Conservation (phyloP, 1,139 yeast genomes). For the Suhomyces choctaworum region DNA sequence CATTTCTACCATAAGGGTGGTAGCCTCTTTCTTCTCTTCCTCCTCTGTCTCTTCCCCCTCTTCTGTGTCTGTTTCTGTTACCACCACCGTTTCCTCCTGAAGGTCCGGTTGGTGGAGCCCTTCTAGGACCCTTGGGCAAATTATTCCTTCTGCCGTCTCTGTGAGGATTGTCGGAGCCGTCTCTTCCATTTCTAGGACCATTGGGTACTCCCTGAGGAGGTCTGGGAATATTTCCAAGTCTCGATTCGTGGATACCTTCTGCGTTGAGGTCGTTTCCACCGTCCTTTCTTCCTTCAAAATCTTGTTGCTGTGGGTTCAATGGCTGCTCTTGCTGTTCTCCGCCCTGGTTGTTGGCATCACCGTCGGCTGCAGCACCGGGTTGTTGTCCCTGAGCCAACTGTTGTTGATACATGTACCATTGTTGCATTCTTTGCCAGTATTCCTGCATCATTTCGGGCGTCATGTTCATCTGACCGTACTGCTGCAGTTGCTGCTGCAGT, state of each 20-base stretch:
- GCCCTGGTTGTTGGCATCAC: constrained; percentile 35
- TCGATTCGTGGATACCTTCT: constrained; percentile 10
- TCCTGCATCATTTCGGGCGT: constrained; percentile 86
- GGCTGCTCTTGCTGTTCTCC: constrained; percentile 50
- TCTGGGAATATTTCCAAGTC: constrained; percentile 6
- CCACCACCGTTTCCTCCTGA: constrained; percentile 28
- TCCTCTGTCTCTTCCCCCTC: constrained; percentile 21
- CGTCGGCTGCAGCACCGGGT: constrained; percentile 15
- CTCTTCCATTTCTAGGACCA: constrained; percentile 19
- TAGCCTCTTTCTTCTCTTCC: constrained; percentile 21
- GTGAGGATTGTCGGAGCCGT: constrained; percentile 19
- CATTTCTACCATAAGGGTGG: constrained; percentile 37
- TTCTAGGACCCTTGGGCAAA: constrained; percentile 47
- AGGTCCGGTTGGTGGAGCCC: constrained; percentile 43
- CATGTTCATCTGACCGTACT: constrained; percentile 42
- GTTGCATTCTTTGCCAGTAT: constrained; percentile 85
- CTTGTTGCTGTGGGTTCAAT: constrained; percentile 55
- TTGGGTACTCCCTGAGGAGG: constrained; percentile 12
- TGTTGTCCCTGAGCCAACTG: constrained; percentile 32
- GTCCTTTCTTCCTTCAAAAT: constrained; percentile 21
- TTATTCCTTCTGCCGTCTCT: constrained; percentile 34
- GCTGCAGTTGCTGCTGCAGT: constrained; percentile 28
- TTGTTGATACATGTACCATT: constrained; percentile 66
- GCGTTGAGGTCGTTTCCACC: constrained; percentile 21
- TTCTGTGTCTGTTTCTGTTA: constrained; percentile 28